Conservation (phyloP, 1,284 basidiomycete genomes). For the Leccinum pallidistipes region DNA sequence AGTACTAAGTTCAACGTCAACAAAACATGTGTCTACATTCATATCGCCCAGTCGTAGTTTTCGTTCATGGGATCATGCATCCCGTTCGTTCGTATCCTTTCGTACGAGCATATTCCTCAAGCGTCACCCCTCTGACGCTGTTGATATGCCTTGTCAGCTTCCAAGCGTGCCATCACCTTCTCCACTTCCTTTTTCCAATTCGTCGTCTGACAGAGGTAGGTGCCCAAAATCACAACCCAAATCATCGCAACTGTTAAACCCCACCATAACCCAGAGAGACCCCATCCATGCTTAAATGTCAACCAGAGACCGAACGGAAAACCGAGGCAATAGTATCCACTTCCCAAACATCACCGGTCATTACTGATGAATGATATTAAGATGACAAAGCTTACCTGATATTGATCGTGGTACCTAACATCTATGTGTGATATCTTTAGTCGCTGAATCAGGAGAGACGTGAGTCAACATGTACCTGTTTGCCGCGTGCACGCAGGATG, state of each 20-base stretch:
- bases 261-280: conserved; percentile 64
- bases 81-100: background rate
- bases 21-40: background rate
- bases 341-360: conserved; percentile 23
- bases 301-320: conserved; percentile 68
- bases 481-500: conserved; percentile 77
- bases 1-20: background rate
- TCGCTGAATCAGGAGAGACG: background rate
- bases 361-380: background rate
- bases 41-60: background rate
- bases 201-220: conserved; percentile 51
- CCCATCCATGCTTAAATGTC: conserved; percentile 52
- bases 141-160: conserved; percentile 29
- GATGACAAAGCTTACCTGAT: conserved; percentile 43
- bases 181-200: conserved; percentile 64
- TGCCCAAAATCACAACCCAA: conserved; percentile 50
- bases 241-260: conserved; percentile 63
- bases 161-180: conserved; percentile 55
- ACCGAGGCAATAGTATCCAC: conserved; percentile 67
- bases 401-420: conserved; percentile 65
- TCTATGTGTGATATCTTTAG: conserved; percentile 34
- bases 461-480: conserved; percentile 45
- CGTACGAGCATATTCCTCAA: conserved; percentile 10
- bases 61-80: background rate
- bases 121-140: conserved; percentile 3